Evolutionary conservation across 129 eudicot genomes (phyloP).

Genomic region (Ambrosia artemisiifolia): DNA sequence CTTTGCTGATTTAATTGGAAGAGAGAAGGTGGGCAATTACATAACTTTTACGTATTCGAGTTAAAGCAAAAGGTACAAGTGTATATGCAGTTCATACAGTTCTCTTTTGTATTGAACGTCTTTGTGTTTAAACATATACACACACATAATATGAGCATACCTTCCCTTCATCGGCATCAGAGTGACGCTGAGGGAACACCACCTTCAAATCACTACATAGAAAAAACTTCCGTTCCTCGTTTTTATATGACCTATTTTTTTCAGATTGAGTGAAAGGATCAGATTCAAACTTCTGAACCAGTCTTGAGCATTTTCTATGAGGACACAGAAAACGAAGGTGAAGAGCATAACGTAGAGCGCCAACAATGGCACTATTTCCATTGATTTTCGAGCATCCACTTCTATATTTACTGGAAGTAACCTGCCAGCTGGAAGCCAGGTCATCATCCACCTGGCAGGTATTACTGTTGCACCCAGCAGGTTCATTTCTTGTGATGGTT

Average conservation of each 20-base stretch:
- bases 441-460: conserved; percentile 35
- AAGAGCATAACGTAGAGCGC: conserved; percentile 86
- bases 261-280: conserved; percentile 29
- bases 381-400: conserved; percentile 44
- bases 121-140: too few species aligned
- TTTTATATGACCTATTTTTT: conserved; percentile 19
- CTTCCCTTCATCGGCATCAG: conserved; percentile 85
- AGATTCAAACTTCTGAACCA: conserved; percentile 33
- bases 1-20: too few species aligned
- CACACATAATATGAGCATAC: conserved; percentile 34
- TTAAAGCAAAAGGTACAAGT: too few species aligned
- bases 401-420: conserved; percentile 34
- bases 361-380: conserved; percentile 37
- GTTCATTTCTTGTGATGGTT: conserved; percentile 19
- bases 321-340: conserved; percentile 81
- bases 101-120: too few species aligned
- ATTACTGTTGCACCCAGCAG: conserved; percentile 26
- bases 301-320: conserved; percentile 45
- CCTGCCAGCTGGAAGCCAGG: conserved; percentile 30
- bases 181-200: conserved; percentile 87
- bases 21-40: too few species aligned
- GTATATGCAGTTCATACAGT: too few species aligned
- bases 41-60: too few species aligned
- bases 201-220: conserved; percentile 66
- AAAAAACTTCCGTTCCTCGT: conserved; percentile 44